Evolutionary conservation across 768 basidiomycete species (phyloP).

Genomic region (Naganishia kalamii): DNA sequence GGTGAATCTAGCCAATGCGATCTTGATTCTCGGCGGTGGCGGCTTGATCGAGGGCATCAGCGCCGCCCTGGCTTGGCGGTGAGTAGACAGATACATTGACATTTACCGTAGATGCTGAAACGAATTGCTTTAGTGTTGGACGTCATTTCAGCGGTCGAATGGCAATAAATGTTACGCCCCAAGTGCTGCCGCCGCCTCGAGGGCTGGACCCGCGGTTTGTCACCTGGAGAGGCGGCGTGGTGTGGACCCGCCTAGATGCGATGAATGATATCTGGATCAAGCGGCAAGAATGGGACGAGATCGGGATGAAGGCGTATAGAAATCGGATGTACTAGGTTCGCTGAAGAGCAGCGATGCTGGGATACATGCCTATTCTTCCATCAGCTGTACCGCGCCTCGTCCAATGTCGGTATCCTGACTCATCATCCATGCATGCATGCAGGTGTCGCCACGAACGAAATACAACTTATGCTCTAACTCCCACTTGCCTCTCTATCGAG

Average conservation of each 20-base stretch:
- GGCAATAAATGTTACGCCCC: conserved; percentile 45
- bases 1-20: conserved; percentile 77
- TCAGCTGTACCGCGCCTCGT: too few species aligned
- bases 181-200: conserved; percentile 88
- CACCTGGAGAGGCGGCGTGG: conserved; percentile 90
- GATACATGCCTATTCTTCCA: too few species aligned
- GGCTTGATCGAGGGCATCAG: conserved; percentile 53
- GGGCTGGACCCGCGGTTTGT: conserved; percentile 84
- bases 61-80: conserved; percentile 23
- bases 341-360: too few species aligned
- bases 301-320: conserved; percentile 47
- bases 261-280: conserved; percentile 85
- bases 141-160: not conserved
- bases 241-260: conserved; percentile 85
- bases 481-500: not conserved
- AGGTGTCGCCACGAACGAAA: too few species aligned
- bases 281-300: conserved; percentile 62
- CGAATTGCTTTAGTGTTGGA: not conserved
- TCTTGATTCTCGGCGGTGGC: conserved; percentile 79
- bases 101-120: not conserved
- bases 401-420: too few species aligned
- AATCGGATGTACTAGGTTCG: conserved; percentile 36
- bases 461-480: not conserved
- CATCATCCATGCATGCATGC: too few species aligned
- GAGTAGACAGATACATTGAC: not conserved